phyloP scores from a whole-genome alignment of 345 rosid genomes.

The Salix suchowensis region DNA sequence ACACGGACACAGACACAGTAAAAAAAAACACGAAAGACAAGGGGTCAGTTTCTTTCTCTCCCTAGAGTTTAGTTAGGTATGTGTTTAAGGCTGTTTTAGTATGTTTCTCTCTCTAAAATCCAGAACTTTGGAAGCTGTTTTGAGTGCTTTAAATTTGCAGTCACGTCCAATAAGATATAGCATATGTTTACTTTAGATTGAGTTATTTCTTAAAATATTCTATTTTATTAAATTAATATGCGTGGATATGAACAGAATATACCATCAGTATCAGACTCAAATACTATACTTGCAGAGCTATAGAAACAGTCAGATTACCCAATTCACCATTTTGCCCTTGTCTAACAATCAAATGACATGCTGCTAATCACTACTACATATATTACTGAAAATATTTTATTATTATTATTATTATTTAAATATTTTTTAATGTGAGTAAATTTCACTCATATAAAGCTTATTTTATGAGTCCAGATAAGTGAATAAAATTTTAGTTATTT shows the following conservation, averaged over 20 bases:
- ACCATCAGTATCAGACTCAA: slow-evolving; percentile 43
- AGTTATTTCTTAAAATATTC: too few relatives aligned
- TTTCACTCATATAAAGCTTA: too few relatives aligned
- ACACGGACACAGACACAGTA: neutral
- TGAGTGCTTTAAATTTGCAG: slow-evolving; percentile 7
- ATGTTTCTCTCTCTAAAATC: neutral
- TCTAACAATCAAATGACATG: too few relatives aligned
- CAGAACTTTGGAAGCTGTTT: neutral
- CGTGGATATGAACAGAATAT: slow-evolving; percentile 33
- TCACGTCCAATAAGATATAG: slow-evolving; percentile 19
- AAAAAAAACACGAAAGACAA: neutral
- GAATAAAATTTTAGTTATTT: too few relatives aligned
- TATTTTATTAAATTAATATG: too few relatives aligned
- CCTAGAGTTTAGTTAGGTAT: neutral
- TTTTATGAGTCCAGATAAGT: too few relatives aligned
- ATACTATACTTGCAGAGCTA: neutral
- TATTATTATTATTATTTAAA: too few relatives aligned
- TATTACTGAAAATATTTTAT: too few relatives aligned
- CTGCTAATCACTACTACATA: too few relatives aligned
- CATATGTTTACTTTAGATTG: too few relatives aligned
- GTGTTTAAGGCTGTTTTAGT: neutral
- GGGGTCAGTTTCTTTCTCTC: neutral
- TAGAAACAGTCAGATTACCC: neutral
- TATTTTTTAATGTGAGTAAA: too few relatives aligned
- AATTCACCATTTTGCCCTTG: neutral